A percentile compares a stretch with the other conserved stretches of the same genome.
Evolutionary conservation across 495 filamentous ascomycete genomes (phyloP).

Genomic region (Endocarpon pusillum): DNA sequence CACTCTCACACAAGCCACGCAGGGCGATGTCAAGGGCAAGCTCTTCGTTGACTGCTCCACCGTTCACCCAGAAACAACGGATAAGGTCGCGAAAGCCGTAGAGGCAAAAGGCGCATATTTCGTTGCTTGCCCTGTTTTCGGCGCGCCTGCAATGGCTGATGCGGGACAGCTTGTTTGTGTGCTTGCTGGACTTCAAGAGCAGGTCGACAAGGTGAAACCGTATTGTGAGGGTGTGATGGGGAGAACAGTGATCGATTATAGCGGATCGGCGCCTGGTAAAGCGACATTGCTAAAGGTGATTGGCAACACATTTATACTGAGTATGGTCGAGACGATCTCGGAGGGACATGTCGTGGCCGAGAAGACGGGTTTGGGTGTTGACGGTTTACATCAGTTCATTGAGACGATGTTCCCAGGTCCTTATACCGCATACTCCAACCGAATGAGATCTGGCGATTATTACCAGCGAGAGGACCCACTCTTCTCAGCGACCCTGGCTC

Average conservation of each 20-base stretch:
- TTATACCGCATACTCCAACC: constrained; percentile 47
- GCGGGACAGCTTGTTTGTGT: constrained; percentile 59
- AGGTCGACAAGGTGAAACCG: constrained; percentile 47
- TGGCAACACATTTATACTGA: constrained; percentile 75
- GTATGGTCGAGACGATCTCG: constrained; percentile 62
- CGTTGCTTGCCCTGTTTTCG: constrained; percentile 69
- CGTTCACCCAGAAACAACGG: constrained; percentile 69
- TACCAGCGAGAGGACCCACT: constrained; percentile 53
- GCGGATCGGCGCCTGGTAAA: constrained; percentile 37
- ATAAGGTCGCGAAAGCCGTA: constrained; percentile 38
- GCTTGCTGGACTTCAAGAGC: constrained; percentile 45
- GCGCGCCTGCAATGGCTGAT: constrained; percentile 64
- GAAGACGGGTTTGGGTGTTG: constrained; percentile 57
- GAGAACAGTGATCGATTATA: constrained; percentile 43
- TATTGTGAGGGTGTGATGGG: constrained; percentile 70
- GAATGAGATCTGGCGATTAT: constrained; percentile 66
- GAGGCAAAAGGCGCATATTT: constrained; percentile 46
- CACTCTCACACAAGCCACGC: constrained; percentile 24
- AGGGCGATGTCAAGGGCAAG: constrained; percentile 40
- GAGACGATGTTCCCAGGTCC: constrained; percentile 41
- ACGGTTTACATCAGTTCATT: constrained; percentile 50
- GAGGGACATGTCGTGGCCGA: constrained; percentile 67
- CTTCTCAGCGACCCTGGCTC: constrained; percentile 71
- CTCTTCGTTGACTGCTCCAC: constrained; percentile 78
- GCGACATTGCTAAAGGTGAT: constrained; percentile 59